Conservation (phyloP, 169 alveolate species). For the Cryptosporidium viatorum region DNA sequence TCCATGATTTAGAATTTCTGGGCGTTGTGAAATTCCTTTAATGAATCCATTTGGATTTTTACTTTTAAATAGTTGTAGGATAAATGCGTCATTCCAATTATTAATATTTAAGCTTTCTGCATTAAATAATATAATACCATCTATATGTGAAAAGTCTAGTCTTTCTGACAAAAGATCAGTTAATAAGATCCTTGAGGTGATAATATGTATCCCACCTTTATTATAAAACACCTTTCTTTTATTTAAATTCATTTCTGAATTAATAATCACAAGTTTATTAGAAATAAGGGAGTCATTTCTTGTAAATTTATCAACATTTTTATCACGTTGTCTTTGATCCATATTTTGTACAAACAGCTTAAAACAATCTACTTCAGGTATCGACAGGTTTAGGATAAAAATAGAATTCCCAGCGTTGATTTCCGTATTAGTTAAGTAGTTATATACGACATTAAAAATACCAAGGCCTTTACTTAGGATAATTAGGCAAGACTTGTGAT, state of each 20-base stretch:
- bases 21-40: conserved; percentile 78
- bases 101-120: conserved; percentile 74
- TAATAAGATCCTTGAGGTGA: conserved; percentile 75
- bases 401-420: conserved; percentile 5
- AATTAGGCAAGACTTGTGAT: conserved; percentile 31
- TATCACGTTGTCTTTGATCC: not conserved
- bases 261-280: conserved; percentile 9
- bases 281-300: not conserved
- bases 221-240: conserved; percentile 40
- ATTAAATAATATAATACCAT: conserved; percentile 73
- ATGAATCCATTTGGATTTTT: conserved; percentile 77
- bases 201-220: conserved; percentile 75
- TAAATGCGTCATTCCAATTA: conserved; percentile 79
- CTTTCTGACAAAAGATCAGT: conserved; percentile 76
- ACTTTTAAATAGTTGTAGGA: conserved; percentile 73
- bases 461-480: conserved; percentile 67
- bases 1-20: conserved; percentile 66
- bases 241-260: conserved; percentile 18
- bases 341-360: not conserved
- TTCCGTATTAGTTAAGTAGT: not conserved
- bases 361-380: conserved; percentile 10
- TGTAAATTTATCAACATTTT: not conserved
- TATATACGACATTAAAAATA: conserved; percentile 9
- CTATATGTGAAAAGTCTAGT: conserved; percentile 66
- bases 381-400: conserved; percentile 24